Percentiles rank a stretch among this genome's conserved stretches.
phyloP scores from a whole-genome alignment of 176 grass and related monocot species.

The Sorghum bicolor region DNA sequence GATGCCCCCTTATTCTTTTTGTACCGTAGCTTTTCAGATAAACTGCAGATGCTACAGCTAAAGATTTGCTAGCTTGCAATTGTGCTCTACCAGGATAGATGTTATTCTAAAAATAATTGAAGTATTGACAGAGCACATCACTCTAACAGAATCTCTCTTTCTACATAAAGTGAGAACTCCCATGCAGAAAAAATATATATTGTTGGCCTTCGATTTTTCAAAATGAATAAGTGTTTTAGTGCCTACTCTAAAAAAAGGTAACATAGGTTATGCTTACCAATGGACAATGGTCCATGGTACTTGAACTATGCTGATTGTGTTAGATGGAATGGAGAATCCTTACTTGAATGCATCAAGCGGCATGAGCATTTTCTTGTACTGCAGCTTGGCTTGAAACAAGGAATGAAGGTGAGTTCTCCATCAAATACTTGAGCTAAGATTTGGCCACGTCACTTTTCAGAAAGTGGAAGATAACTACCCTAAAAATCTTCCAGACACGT shows the following conservation, averaged over 20 bases:
- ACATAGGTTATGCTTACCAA: background rate
- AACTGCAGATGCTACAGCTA: background rate
- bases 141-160: background rate
- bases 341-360: constrained; percentile 88
- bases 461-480: no score
- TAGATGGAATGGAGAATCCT: constrained; percentile 93
- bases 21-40: background rate
- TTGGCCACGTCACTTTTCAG: no score
- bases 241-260: background rate
- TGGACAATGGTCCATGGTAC: background rate
- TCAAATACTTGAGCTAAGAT: no score
- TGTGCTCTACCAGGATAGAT: background rate
- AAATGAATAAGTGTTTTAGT: background rate
- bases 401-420: constrained; percentile 72
- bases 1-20: background rate
- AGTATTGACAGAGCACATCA: background rate
- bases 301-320: constrained; percentile 5
- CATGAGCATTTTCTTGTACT: constrained; percentile 93
- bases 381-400: constrained; percentile 74
- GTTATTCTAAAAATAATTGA: background rate
- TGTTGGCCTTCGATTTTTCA: background rate
- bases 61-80: background rate
- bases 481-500: no score
- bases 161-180: no score
- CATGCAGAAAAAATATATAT: background rate